Evolutionary conservation across 352 stramenopile genomes (phyloP).

Genomic region (Phytophthora hybrid): DNA sequence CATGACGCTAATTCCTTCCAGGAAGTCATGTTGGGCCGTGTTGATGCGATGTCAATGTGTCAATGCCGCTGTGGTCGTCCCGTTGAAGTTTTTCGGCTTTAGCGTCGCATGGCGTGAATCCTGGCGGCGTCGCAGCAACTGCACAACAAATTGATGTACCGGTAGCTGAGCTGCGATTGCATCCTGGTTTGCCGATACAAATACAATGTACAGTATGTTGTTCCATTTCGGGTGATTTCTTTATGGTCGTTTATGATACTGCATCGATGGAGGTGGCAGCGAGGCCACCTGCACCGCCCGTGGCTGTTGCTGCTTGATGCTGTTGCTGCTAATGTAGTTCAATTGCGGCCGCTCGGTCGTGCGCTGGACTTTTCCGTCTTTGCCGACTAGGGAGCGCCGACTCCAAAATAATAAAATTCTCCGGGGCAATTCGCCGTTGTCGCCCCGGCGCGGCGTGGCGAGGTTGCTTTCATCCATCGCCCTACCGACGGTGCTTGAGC

Average conservation of each 20-base stretch:
- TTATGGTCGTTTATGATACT: constrained; percentile 34
- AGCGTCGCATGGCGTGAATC: constrained; percentile 1
- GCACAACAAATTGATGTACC: no score
- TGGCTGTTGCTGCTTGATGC: constrained; percentile 1
- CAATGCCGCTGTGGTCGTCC: constrained; percentile 8
- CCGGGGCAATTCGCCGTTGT: constrained; percentile 19
- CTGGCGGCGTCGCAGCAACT: neutral
- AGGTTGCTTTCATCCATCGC: constrained; percentile 10
- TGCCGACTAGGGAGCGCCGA: neutral
- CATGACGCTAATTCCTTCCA: neutral
- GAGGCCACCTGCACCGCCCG: constrained; percentile 14
- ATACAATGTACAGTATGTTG: neutral
- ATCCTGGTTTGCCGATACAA: neutral
- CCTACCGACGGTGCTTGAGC: constrained; percentile 49
- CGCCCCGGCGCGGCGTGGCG: constrained; percentile 5
- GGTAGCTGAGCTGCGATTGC: no score
- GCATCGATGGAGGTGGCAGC: constrained; percentile 15
- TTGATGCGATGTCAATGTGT: constrained; percentile 24
- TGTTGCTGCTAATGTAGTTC: neutral
- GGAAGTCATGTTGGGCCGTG: neutral
- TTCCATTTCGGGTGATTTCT: constrained; percentile 17
- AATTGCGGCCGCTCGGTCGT: constrained; percentile 5
- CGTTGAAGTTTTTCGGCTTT: neutral
- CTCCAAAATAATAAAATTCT: constrained; percentile 42
- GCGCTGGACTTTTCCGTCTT: neutral